These are phyloP conservation scores for Trypanosoma cruzi DNA, from an alignment of 208 protist species.

Conservation along the genomic window DNA sequence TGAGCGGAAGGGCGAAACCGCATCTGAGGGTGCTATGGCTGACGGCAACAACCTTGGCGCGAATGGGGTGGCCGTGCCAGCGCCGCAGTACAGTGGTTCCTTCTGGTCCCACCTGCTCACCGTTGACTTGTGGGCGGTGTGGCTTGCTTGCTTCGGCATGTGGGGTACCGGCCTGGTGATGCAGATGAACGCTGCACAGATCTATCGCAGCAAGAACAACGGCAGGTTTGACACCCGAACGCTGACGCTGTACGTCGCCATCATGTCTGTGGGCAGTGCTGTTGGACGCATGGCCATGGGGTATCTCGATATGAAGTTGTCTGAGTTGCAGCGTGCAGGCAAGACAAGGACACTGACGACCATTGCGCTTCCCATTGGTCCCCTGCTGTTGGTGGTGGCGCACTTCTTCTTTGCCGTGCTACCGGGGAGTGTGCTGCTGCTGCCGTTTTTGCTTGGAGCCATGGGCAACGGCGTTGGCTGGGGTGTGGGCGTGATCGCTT, in stretches of 20 bases:
- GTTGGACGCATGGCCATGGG: slow-evolving; percentile 61
- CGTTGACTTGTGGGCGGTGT: slow-evolving; percentile 71
- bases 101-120: slow-evolving; percentile 79
- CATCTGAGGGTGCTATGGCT: too few species aligned
- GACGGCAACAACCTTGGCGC: too few species aligned
- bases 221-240: slow-evolving; percentile 36
- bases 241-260: slow-evolving; percentile 58
- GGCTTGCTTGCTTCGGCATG: slow-evolving; percentile 67
- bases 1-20: too few species aligned
- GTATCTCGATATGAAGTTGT: slow-evolving; percentile 59
- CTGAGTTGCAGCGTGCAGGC: slow-evolving; percentile 27
- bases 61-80: too few species aligned
- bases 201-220: slow-evolving; percentile 67
- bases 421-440: slow-evolving; percentile 43
- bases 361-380: slow-evolving; percentile 45
- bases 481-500: slow-evolving; percentile 49
- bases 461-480: slow-evolving; percentile 68
- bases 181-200: slow-evolving; percentile 73
- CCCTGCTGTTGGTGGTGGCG: slow-evolving; percentile 38
- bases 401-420: slow-evolving; percentile 68
- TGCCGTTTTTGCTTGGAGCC: slow-evolving; percentile 63
- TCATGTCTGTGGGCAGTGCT: slow-evolving; percentile 75
- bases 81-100: slow-evolving; percentile 53
- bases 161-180: slow-evolving; percentile 77
- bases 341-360: slow-evolving; percentile 47